Evolutionary conservation across 345 rosid species (phyloP).

Genomic region (Gossypium anomalum): DNA sequence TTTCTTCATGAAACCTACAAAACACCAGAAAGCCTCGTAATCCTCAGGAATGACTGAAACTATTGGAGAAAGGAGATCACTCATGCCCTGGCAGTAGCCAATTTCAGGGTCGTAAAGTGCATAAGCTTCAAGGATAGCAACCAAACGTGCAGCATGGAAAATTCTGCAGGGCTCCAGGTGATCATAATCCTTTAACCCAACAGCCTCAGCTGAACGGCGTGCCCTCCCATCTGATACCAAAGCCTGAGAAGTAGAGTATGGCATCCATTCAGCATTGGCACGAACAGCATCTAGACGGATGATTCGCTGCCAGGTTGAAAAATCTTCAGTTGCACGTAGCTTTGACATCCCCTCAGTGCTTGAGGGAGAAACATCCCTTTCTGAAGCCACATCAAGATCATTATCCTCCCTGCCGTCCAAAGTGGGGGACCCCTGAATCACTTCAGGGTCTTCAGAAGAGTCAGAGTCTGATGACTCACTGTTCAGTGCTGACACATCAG

Average conservation of each 20-base stretch:
- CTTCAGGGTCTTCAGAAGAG: conserved; percentile 66
- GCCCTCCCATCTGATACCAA: conserved; percentile 61
- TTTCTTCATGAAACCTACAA: conserved; percentile 89
- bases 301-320: conserved; percentile 82
- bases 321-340: conserved; percentile 47
- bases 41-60: conserved; percentile 70
- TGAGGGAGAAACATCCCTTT: conserved; percentile 32
- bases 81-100: conserved; percentile 99
- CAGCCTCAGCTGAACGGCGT: conserved; percentile 60
- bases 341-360: conserved; percentile 31
- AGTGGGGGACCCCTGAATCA: conserved; percentile 40
- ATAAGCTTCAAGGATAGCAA: conserved; percentile 93
- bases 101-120: conserved; percentile 83
- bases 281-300: conserved; percentile 98
- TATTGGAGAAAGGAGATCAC: conserved; percentile 92
- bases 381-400: conserved; percentile 25
- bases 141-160: conserved; percentile 90
- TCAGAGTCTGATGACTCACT: conserved; percentile 83
- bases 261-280: conserved; percentile 81
- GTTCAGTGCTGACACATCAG: conserved; percentile 47
- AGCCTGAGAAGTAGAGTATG: conserved; percentile 53
- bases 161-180: conserved; percentile 72
- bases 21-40: conserved; percentile 96
- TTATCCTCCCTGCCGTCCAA: conserved; percentile 42
- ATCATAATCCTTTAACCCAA: conserved; percentile 69